Evolutionary conservation across 1,284 basidiomycete genomes (phyloP), one percentile per base, ranked within the genome.

Genomic region (Ustanciosporium gigantosporum): DNA sequence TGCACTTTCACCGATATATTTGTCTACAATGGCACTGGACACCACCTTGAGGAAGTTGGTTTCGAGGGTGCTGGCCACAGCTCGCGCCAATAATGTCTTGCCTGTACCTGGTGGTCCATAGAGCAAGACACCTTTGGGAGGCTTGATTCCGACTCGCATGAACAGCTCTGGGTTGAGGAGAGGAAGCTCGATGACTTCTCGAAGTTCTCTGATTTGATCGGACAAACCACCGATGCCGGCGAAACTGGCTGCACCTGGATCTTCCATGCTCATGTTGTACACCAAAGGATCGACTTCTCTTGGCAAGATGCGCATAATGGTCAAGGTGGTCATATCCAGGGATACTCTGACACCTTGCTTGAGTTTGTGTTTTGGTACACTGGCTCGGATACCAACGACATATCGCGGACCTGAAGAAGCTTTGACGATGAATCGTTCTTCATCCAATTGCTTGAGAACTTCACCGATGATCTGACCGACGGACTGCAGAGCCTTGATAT

Each of bases 391-490:
- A 2, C 94, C 97, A n/a, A 99, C 95, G 31, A 98, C 93, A 78
- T 99, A 99, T 66, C 95, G 89, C 15, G 95, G 95, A 2, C 95
- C 95, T 15, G 91, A 94, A 0, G 93, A 97, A 0, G 95, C 94
- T 80, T 99, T 99, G 66, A 99, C 95, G 70, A 99, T 99, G 81
- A 96, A 99, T 80, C 95, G 84, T 80, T 98, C 94, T 58, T 96
- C 91, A 74, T 98, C 95, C 22, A 99, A 82, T 80, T 98, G 93
- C 80, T 97, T 97, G 85, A 98, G 87, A 51, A 99, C 91, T 81
- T 99, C 95, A 52, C 92, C 95, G 57, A 99, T 95, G 66, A 98
- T 97, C 81, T 99, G 95, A 11, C 95, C 95, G 9, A 98, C 95
- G 11, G 91, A 95, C 79, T 98, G 95, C 14, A 99, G 87, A 38